phyloP scores from a whole-genome alignment of 139 green algal species.

The Parachlorella kessleri region DNA sequence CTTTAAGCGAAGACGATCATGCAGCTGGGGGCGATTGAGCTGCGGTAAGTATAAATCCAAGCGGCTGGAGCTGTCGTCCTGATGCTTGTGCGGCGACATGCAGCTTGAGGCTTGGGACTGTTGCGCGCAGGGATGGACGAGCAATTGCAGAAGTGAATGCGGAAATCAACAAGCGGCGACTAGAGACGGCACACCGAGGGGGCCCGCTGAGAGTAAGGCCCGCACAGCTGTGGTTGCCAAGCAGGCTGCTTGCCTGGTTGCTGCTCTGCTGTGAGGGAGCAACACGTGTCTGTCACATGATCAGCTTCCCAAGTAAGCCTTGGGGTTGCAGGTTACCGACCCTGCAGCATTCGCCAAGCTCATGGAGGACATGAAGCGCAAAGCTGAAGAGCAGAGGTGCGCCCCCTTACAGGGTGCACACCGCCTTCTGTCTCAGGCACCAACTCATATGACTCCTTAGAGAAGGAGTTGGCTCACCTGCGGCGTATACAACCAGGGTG shows the following conservation, averaged over 20 bases:
- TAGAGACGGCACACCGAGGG: neutral
- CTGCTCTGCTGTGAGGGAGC: too few relatives aligned
- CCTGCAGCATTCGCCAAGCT: conserved; percentile 25
- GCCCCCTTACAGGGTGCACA: neutral
- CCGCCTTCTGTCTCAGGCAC: neutral
- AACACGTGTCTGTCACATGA: too few relatives aligned
- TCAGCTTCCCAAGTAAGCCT: too few relatives aligned
- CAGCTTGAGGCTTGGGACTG: neutral
- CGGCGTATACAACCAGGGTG: neutral
- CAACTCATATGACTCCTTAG: neutral
- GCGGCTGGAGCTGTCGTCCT: neutral
- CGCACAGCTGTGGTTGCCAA: too few relatives aligned
- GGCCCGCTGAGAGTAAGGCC: conserved; percentile 15
- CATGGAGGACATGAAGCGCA: conserved; percentile 35
- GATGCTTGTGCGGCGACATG: neutral
- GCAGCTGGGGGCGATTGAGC: neutral
- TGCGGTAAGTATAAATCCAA: neutral
- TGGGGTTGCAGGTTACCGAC: conserved; percentile 38
- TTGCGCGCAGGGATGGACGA: neutral
- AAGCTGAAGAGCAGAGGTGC: conserved; percentile 36
- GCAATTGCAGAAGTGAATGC: conserved; percentile 21
- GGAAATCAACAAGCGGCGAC: conserved; percentile 18
- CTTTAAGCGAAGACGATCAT: too few relatives aligned
- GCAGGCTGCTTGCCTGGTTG: too few relatives aligned
- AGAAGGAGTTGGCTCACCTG: too few relatives aligned